Conservation (phyloP, 164 flowering plant genomes). For the Vitis vinifera region DNA sequence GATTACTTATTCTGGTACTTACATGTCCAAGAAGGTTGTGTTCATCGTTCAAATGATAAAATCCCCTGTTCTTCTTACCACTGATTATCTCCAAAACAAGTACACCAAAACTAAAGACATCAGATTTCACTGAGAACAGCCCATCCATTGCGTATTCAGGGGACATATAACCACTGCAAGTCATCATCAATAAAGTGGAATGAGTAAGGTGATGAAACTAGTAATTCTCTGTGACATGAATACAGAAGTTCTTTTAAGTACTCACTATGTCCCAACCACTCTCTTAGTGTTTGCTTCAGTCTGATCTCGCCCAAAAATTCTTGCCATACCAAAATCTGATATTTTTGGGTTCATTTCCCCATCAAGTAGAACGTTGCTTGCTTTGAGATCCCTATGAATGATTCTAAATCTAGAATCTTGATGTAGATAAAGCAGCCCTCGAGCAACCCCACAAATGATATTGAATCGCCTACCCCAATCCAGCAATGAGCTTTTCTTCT, state of each 20-base stretch:
- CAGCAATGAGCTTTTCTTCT: conserved; percentile 27
- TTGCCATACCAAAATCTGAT: conserved; percentile 79
- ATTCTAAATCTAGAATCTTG: conserved; percentile 68
- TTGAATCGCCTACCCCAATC: conserved; percentile 56
- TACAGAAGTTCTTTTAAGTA: background rate
- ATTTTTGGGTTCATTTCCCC: conserved; percentile 64
- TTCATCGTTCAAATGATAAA: conserved; percentile 34
- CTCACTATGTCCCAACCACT: conserved; percentile 83
- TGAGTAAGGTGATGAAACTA: background rate
- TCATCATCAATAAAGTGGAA: background rate
- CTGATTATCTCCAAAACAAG: conserved; percentile 60
- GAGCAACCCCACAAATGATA: conserved; percentile 66
- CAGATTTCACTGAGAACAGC: conserved; percentile 59
- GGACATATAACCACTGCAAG: conserved; percentile 69
- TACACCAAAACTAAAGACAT: conserved; percentile 72
- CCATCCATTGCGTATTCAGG: conserved; percentile 80
- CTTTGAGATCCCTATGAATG: conserved; percentile 72
- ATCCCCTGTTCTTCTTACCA: conserved; percentile 58
- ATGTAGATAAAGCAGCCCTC: conserved; percentile 76
- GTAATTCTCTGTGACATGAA: background rate
- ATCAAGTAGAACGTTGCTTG: conserved; percentile 68
- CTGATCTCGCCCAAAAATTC: conserved; percentile 57
- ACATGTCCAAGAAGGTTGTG: conserved; percentile 60
- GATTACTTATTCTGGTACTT: conserved; percentile 19
- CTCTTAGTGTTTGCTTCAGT: conserved; percentile 49